Percentiles rank a stretch among this genome's conserved stretches.
Conservation (phyloP, 1,284 basidiomycete species). For the Sphagnurus paluster region DNA sequence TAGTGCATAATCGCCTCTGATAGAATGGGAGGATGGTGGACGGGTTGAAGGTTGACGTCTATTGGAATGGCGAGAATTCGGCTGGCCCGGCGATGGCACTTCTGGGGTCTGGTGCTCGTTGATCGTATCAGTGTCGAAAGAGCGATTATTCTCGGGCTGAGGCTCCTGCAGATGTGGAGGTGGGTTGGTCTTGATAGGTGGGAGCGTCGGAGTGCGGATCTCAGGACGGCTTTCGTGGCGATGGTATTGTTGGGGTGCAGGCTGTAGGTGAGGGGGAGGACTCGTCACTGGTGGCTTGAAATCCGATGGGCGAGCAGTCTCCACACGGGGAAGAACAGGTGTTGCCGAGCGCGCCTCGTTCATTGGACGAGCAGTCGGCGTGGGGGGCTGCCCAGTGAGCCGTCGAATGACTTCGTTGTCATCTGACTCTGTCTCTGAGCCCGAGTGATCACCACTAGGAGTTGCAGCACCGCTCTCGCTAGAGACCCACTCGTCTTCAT, state of each 20-base stretch:
- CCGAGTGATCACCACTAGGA: constrained; percentile 45
- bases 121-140: constrained; percentile 5
- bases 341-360: constrained; percentile 18
- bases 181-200: constrained; percentile 17
- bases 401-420: constrained; percentile 23
- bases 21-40: constrained; percentile 63
- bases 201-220: constrained; percentile 18
- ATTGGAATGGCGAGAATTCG: constrained; percentile 15
- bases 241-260: constrained; percentile 1
- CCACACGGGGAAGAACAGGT: constrained; percentile 31
- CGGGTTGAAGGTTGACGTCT: constrained; percentile 43
- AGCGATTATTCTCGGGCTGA: constrained; percentile 7
- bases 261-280: neutral
- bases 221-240: constrained; percentile 10
- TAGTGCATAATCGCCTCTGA: constrained; percentile 41
- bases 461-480: constrained; percentile 74
- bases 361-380: constrained; percentile 7
- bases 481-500: constrained; percentile 70
- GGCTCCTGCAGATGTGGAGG: constrained; percentile 10
- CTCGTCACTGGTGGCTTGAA: constrained; percentile 21
- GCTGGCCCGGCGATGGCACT: constrained; percentile 13
- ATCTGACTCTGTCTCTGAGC: constrained; percentile 43
- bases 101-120: constrained; percentile 5
- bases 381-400: constrained; percentile 16
- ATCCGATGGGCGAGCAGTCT: constrained; percentile 38